phyloP scores from a whole-genome alignment of 2,329 filamentous ascomycete genomes.

The Talaromyces amestolkiae region DNA sequence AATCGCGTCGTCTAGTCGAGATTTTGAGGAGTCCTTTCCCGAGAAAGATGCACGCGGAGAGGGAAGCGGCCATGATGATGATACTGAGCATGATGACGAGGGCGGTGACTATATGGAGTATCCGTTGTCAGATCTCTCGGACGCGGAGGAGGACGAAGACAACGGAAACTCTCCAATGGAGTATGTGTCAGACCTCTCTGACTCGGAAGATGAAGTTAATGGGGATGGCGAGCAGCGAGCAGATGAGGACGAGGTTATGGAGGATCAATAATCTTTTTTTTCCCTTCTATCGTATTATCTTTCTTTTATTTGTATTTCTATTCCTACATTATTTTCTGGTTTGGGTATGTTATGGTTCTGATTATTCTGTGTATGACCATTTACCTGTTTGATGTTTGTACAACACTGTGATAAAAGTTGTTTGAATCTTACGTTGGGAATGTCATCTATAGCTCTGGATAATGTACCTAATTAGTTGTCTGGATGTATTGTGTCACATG shows the following conservation, averaged over 20 bases:
- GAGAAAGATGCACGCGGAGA: conserved; percentile 40
- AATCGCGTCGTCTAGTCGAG: background rate
- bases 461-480: background rate
- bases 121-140: background rate
- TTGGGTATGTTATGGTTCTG: background rate
- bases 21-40: conserved; percentile 35
- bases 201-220: conserved; percentile 18
- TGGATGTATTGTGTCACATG: background rate
- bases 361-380: background rate
- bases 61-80: conserved; percentile 37
- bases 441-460: background rate
- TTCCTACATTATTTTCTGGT: background rate
- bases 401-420: background rate
- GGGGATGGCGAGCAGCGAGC: conserved; percentile 9
- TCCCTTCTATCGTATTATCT: background rate
- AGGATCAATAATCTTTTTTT: conserved; percentile 25
- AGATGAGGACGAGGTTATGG: conserved; percentile 27
- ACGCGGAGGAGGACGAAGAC: background rate
- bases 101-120: conserved; percentile 14
- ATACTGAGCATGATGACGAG: conserved; percentile 23
- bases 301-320: background rate
- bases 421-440: background rate
- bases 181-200: background rate
- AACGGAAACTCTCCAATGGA: background rate
- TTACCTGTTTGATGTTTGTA: conserved; percentile 2